phyloP scores from a whole-genome alignment of 129 eudicot genomes.

The Helianthus tuberosus region DNA sequence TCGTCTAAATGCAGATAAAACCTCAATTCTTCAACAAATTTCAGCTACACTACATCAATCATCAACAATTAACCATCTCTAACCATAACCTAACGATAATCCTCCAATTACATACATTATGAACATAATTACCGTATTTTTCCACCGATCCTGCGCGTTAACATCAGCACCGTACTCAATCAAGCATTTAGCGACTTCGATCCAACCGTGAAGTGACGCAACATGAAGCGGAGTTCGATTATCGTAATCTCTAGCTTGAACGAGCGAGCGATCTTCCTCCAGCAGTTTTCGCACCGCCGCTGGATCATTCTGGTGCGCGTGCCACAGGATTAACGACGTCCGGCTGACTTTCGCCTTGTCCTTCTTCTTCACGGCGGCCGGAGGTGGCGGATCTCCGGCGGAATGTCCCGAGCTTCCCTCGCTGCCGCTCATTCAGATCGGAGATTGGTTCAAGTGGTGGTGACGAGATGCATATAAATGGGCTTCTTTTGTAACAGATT shows the following conservation, averaged over 20 bases:
- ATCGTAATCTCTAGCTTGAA: constrained; percentile 88
- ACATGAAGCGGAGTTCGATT: constrained; percentile 91
- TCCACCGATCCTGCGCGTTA: constrained; percentile 98
- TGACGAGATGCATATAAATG: background rate
- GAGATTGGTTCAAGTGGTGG: constrained; percentile 20
- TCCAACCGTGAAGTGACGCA: constrained; percentile 94
- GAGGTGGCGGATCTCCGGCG: constrained; percentile 40
- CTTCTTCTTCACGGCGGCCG: constrained; percentile 53
- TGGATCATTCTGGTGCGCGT: constrained; percentile 90
- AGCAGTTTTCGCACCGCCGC: constrained; percentile 72
- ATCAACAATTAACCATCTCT: background rate
- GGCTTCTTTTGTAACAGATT: constrained; percentile 21
- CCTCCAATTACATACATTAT: background rate
- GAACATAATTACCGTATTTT: constrained; percentile 61
- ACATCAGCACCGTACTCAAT: constrained; percentile 85
- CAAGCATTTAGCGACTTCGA: constrained; percentile 79
- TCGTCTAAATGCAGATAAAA: no score
- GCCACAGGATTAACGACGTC: constrained; percentile 90
- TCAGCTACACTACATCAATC: background rate
- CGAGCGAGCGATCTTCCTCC: constrained; percentile 78
- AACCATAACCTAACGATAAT: background rate
- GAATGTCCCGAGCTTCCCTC: constrained; percentile 81
- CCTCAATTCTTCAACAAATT: no score
- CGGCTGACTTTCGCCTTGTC: constrained; percentile 85
- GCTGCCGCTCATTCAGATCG: constrained; percentile 67